Percentiles rank a stretch among this genome's conserved stretches.
Evolutionary conservation across 2,329 filamentous ascomycete genomes (phyloP).

Genomic region (Coniochaeta sp.): DNA sequence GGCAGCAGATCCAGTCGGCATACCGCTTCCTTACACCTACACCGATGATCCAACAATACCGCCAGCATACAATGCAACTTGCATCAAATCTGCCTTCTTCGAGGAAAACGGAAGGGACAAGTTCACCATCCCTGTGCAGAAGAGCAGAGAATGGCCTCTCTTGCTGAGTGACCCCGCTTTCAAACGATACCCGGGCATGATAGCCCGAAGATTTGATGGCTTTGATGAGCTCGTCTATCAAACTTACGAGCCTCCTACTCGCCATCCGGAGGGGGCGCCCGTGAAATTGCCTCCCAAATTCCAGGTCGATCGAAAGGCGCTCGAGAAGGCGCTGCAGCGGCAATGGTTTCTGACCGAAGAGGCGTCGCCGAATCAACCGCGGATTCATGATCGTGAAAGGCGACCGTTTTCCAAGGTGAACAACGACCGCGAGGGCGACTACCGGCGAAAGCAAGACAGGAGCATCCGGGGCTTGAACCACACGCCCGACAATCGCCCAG

Average conservation of each 20-base stretch:
- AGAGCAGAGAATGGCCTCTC: constrained; percentile 29
- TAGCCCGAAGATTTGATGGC: constrained; percentile 13
- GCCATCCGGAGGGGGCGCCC: constrained; percentile 10
- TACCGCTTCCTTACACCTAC: constrained; percentile 32
- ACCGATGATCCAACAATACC: constrained; percentile 38
- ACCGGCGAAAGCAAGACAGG: background rate
- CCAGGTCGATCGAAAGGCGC: background rate
- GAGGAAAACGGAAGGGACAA: constrained; percentile 32
- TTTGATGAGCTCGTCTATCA: constrained; percentile 15
- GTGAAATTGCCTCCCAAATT: constrained; percentile 13
- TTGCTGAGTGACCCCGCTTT: constrained; percentile 38
- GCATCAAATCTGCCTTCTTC: constrained; percentile 36
- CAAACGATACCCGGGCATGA: constrained; percentile 17
- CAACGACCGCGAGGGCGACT: background rate
- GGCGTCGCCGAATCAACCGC: background rate
- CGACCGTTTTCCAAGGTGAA: background rate
- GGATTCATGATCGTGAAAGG: background rate
- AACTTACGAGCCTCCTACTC: constrained; percentile 11
- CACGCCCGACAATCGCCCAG: background rate
- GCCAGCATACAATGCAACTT: constrained; percentile 32
- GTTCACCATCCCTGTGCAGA: constrained; percentile 32
- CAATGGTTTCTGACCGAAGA: background rate
- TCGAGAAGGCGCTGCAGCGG: background rate
- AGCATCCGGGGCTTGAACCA: background rate
- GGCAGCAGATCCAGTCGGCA: constrained; percentile 38